Conservation (phyloP, 1,284 basidiomycete species). For the Lentinus polychrous region DNA sequence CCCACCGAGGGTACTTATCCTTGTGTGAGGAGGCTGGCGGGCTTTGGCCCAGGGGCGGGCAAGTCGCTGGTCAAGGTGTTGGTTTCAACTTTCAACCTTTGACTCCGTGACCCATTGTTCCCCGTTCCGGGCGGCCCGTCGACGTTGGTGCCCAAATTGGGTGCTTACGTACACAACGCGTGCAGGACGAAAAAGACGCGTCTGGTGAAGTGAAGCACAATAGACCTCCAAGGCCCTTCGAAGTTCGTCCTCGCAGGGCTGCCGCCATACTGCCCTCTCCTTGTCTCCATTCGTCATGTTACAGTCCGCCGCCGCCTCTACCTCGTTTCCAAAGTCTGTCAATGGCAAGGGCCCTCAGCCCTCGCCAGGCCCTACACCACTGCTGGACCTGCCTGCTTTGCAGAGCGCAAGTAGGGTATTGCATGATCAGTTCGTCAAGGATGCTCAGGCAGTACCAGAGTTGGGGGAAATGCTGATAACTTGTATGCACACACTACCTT, state of each 20-base stretch:
- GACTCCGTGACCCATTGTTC: no score
- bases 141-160: neutral
- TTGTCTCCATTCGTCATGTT: constrained; percentile 1
- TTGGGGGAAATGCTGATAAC: constrained; percentile 56
- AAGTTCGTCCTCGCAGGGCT: neutral
- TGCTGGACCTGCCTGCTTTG: constrained; percentile 54
- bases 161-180: constrained; percentile 2
- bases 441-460: constrained; percentile 67
- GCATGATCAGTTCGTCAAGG: constrained; percentile 61
- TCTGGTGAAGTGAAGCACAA: neutral
- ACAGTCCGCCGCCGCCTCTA: neutral
- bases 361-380: constrained; percentile 26
- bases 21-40: neutral
- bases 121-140: neutral
- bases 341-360: constrained; percentile 6
- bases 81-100: neutral
- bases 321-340: constrained; percentile 2
- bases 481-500: constrained; percentile 32
- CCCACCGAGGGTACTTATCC: no score
- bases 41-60: neutral
- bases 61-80: no score
- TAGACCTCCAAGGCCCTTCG: neutral
- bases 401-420: constrained; percentile 60
- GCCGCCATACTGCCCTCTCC: constrained; percentile 9
- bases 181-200: constrained; percentile 6